Evolutionary conservation across 2,329 filamentous ascomycete species (phyloP), one percentile per base, ranked within the genome.

Genomic region (Colletotrichum navitas): DNA sequence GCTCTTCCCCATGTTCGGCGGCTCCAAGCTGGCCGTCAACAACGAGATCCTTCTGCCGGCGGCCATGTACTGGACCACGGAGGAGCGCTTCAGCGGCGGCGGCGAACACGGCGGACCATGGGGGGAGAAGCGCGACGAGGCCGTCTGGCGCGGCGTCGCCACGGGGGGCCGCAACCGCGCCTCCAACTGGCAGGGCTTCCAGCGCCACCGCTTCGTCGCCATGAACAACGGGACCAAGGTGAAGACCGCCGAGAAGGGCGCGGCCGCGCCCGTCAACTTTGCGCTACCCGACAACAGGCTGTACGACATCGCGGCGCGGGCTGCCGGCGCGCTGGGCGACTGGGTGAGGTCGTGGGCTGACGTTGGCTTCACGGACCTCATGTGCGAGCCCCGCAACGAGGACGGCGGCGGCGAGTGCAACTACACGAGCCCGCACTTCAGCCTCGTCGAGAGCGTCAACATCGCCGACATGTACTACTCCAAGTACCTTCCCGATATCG

Each of bases 401-500:
- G 78, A 80, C 16, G 76, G 81, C 0, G 78, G 80, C 14, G 80
- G 79, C 18, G 75, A 72, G 14, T 89, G 87, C 77, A 79, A 81
- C 68, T 89, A 89, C 76, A 87, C 85, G 0, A 80, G 81, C 51
- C 80, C 82, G 16, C 81, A 87, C 73, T 89, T 84, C 72, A 74
- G 81, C 21, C 74, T 83, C 6, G 75, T 79, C 0, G 73, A 80
- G 10, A 82, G 83, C 14, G 75, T 85, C 62, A 79, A 80, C 52
- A 80, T 90, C 74, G 78, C 81, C 3, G 79, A 88, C 66, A 89
- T 91, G 79, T 91, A 90, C 77, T 75, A 80, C 72, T 83, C 85
- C 81, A 95, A 94, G 78, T 93, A 89, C 77, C 84, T 95, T 2
- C 89, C 92, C 0, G 93, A 96, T 78, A 87, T 95, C 67, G 93